Evolutionary conservation across 2,329 filamentous ascomycete species (phyloP), one percentile per base, ranked within the genome.

Genomic region (Aureobasidium uvarum): DNA sequence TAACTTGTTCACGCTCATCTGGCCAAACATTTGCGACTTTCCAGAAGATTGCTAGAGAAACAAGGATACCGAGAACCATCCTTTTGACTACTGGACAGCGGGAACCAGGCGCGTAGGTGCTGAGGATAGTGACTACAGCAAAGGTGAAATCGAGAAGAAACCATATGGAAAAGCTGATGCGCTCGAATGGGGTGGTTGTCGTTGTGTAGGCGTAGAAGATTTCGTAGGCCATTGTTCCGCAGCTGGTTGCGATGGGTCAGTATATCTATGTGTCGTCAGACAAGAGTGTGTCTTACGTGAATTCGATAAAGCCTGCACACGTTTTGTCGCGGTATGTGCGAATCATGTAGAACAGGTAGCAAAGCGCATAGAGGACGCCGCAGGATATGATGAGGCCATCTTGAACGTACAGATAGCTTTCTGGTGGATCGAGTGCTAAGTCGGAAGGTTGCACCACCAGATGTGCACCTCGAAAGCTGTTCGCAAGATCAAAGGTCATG

Each of bases 371-470:
- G 23, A 78, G 71, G 31, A 77, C 69, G 56, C 76, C 76, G 50
- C 77, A 79, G 7, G 74, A 70, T 43, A 78, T 74, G 50, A 78
- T 78, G 11, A 79, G 70, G 59, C 76, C 76, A 70, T 79, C 76
- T 65, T 77, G 77, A 14, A 78, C 70, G 68, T 73, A 78, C 46
- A 78, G 74, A 69, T 79, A 78, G 66, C 73, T 75, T 67, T 78
- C 72, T 14, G 75, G 77, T 0, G 76, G 76, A 28, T 74, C 68
- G 11, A 78, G 71, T 1, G 72, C 74, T 0, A 77, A 71, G 68
- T 84, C 81, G 23, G 79, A 78, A 63, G 84, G 78, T 70, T 85
- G 81, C 58, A 80, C 82, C 2, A 85, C 78, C 1, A 83, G 77
- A 20, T 84, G 77, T 70, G 80, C 78, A 62, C 79, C 75, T 31